phyloP scores from a whole-genome alignment of 352 stramenopile species.

The Blastocystis sp. region DNA sequence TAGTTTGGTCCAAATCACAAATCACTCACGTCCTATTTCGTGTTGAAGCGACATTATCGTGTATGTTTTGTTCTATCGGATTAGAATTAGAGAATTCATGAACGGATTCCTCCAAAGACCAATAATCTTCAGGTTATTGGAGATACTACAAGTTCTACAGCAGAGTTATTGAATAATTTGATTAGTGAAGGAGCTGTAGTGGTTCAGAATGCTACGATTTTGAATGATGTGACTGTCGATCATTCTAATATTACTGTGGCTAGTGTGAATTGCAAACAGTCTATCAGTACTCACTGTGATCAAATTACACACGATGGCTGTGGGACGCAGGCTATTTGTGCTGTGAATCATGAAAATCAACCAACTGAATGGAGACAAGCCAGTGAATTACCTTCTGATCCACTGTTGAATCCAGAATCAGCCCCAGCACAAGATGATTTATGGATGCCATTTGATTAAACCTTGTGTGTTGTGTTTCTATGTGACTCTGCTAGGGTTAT shows the following conservation, averaged over 20 bases:
- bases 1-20: slow-evolving; percentile 52
- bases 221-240: slow-evolving; percentile 41
- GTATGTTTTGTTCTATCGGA: not conserved
- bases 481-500: too few species aligned
- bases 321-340: not conserved
- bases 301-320: not conserved
- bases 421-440: not conserved
- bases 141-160: not conserved
- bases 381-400: not conserved
- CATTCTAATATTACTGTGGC: slow-evolving; percentile 43
- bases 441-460: not conserved
- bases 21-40: slow-evolving; percentile 42
- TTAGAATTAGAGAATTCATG: not conserved
- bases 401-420: not conserved
- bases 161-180: slow-evolving; percentile 40
- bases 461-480: too few species aligned
- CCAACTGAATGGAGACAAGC: too few species aligned
- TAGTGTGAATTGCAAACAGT: not conserved
- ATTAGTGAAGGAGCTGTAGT: slow-evolving; percentile 26
- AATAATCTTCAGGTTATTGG: not conserved
- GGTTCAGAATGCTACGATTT: slow-evolving; percentile 40
- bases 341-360: not conserved
- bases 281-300: slow-evolving; percentile 27
- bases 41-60: slow-evolving; percentile 43
- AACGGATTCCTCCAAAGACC: not conserved